Base-by-base conservation (phyloP, 106 monocot species). In the Apostasia ramifera region DNA sequence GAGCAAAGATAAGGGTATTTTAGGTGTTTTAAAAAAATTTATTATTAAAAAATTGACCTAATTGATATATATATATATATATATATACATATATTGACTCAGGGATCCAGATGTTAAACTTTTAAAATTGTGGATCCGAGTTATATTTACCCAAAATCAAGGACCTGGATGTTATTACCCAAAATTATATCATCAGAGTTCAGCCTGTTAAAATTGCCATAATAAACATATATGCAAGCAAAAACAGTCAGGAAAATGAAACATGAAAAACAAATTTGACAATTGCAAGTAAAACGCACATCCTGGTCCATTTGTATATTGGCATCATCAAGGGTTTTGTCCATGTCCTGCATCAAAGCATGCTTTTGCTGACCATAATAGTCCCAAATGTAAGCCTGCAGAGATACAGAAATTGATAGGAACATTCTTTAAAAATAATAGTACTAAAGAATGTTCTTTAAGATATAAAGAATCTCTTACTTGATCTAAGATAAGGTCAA, bases 271-370 rank as follows among this genome's bases (percentile, higher is more conserved):
- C 43, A 65, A 50, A 66, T 2, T n/a, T 66, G 15, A 50, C 38
- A 48, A 1, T 48, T 9, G 7, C 10, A 68, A 40, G 8, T 55
- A 39, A 73, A 39, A 74, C 86, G 10, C 70, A 90, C 89, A 77
- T 92, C 89, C 72, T 98, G 97, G 75, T 98, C 89, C 92, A 92
- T 98, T 78, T 98, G 92, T 85, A 98, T 98, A 70, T 98, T 85
- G 56, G 90, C 89, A 78, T 98, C 92, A 73, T 98, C 97, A 55
- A 92, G 83, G 43, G 97, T 87, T 79, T 90, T 92, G 10, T 92
- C 97, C 89, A 98, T 87, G 79, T 85, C 87, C 74, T 92, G 85
- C 97, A 98, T 90, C 77, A 98, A 74, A 71, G 84, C 80, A 78
- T 98, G 97, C 70, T 90, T 98, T 69, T 92, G 84, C 47, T 85